Percentiles rank a stretch among this genome's conserved stretches.
Conservation (phyloP, 139 green algal genomes). For the Chlamydomonas sphaeroides region DNA sequence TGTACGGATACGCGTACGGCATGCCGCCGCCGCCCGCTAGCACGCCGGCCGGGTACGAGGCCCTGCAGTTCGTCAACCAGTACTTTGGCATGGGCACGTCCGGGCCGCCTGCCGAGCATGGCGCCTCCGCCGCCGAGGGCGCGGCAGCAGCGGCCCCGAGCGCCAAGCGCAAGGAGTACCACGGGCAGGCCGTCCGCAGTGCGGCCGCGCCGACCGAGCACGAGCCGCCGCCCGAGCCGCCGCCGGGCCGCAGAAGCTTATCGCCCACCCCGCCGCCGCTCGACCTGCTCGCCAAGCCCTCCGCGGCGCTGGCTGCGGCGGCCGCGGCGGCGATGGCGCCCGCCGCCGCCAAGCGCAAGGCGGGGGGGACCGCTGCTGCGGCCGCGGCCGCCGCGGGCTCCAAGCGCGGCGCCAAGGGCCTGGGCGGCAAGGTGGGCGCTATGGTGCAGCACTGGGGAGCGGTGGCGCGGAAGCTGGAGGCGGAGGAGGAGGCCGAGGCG, state of each 20-base stretch:
- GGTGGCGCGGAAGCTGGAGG: conserved; percentile 55
- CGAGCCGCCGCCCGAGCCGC: neutral
- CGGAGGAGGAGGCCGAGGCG: conserved; percentile 54
- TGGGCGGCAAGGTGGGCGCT: conserved; percentile 53
- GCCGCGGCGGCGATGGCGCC: neutral
- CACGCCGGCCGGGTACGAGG: conserved; percentile 20
- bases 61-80: conserved; percentile 14
- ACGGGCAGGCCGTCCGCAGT: too few relatives aligned
- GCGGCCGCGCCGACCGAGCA: conserved; percentile 11
- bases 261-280: conserved; percentile 26
- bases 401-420: neutral
- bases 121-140: neutral
- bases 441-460: conserved; percentile 77
- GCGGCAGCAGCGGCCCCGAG: neutral
- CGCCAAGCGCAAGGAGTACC: conserved; percentile 33
- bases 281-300: neutral
- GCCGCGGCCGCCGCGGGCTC: neutral
- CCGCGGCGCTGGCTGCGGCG: neutral
- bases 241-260: neutral
- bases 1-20: conserved; percentile 42
- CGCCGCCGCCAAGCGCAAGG: conserved; percentile 44
- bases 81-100: conserved; percentile 13
- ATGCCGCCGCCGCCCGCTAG: conserved; percentile 22
- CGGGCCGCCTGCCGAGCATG: too few relatives aligned
- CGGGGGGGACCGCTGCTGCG: neutral